Conservation (phyloP, 495 filamentous ascomycete species). For the Chaetomium tenue region DNA sequence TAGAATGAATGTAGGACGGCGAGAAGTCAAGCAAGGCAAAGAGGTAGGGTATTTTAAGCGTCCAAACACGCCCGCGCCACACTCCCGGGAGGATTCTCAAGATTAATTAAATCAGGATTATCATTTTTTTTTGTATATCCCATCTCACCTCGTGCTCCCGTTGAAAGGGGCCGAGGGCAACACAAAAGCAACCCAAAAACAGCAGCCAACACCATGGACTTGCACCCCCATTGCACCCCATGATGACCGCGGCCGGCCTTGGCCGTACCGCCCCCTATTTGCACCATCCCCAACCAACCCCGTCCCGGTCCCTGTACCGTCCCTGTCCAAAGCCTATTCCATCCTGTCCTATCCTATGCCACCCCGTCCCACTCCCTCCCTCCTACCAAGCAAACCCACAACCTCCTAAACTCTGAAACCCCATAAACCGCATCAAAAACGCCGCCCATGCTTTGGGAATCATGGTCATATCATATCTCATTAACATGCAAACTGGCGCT, state of each 20-base stretch:
- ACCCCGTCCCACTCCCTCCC: background rate
- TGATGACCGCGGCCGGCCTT: background rate
- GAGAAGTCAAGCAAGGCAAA: too few species aligned
- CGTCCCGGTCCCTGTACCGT: background rate
- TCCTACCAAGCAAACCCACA: background rate
- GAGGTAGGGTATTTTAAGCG: too few species aligned
- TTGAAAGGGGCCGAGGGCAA: background rate
- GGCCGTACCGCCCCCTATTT: background rate
- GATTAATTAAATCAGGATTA: background rate
- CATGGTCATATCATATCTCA: slow-evolving; percentile 19
- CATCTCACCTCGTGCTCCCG: background rate
- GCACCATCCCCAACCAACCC: background rate
- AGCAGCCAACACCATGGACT: background rate
- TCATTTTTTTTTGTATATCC: slow-evolving; percentile 16
- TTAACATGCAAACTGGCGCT: background rate
- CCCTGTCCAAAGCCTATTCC: background rate
- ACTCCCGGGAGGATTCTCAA: background rate
- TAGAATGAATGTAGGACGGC: too few species aligned
- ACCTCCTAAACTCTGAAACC: background rate
- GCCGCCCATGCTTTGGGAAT: slow-evolving; percentile 16
- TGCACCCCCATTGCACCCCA: slow-evolving; percentile 1
- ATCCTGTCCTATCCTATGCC: background rate
- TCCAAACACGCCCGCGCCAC: too few species aligned
- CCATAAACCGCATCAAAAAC: background rate
- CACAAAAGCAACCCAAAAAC: background rate